Base-by-base conservation (phyloP, 176 grass and related monocot species). In the Eragrostis curvula region DNA sequence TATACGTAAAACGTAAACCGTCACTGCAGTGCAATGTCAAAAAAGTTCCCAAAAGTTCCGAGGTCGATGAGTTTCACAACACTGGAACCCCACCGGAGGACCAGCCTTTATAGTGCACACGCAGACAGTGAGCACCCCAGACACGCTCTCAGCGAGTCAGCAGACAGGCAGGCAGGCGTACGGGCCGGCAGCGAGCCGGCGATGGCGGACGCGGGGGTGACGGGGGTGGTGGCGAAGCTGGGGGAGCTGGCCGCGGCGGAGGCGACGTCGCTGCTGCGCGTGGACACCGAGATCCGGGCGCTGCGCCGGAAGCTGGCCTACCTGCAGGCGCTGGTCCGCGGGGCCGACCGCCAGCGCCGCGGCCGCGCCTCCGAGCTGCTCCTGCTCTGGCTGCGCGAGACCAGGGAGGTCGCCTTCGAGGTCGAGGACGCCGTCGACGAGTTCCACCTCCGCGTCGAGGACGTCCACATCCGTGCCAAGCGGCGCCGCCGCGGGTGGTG, bases 351-450 rank as follows among this genome's bases (percentile, higher is more conserved):
- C 66, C 80, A 52, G 56, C 86, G 79, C 73, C 79, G 86, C 65
- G 79, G 73, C 53, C 73, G 79, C 66, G 73, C 79, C 24, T 83
- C 59, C 86, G 86, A 88, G 66, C 56, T 88, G 73, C 80, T 88
- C 32, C 73, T 88, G 56, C 86, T 88, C 18, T 83, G 86, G 86
- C 56, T 83, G 56, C 86, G 80, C 6, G 86, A 88, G 66, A 88
- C 86, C 6, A 81, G 86, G 52, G 86, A 88, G 80, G 80, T 88
- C 4, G 86, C 86, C 18, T 88, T 88, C 73, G 73, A 88, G 79
- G 86, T 88, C 20, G 86, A 88, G 86, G 79, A 87, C 73, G 85
- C 85, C 45, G 79, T 87, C 79, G 86, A 83, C 47, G 86, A 88
- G 56, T 88, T 83, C 80, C 86, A 88, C 66, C 86, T 88, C 56